These are phyloP conservation scores for Poteriospumella lacustris DNA, from an alignment of 108 stramenopile species.

Conservation along the genomic window DNA sequence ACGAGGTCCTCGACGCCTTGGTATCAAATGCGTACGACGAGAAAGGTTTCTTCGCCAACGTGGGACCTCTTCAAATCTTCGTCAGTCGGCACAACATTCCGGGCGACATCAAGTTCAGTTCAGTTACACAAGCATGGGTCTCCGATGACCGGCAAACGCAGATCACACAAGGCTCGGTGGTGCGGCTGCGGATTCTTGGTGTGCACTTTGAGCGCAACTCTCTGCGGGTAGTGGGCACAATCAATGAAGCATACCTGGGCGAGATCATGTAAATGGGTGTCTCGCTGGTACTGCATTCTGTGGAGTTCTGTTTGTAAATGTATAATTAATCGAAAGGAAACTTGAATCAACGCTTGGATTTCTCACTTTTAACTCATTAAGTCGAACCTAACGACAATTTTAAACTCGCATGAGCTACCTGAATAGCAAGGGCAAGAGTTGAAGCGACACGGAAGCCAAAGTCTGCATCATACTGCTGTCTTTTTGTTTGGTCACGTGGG, in stretches of 20 bases:
- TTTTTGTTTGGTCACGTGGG: no score
- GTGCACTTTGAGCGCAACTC: slow-evolving; percentile 80
- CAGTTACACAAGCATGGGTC: slow-evolving; percentile 81
- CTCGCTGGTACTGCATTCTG: no score
- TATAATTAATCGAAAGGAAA: no score
- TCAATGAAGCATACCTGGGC: slow-evolving; percentile 90
- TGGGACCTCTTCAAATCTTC: slow-evolving; percentile 80
- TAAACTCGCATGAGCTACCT: no score
- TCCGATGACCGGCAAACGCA: slow-evolving; percentile 86
- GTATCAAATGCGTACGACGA: slow-evolving; percentile 73
- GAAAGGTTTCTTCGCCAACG: slow-evolving; percentile 81
- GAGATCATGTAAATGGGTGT: no score
- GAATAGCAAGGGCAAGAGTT: no score
- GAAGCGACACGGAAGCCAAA: no score
- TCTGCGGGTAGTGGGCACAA: slow-evolving; percentile 84
- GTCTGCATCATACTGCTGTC: no score
- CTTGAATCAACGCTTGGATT: no score
- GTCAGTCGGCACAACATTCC: slow-evolving; percentile 88
- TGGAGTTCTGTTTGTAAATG: no score
- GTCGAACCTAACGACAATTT: no score
- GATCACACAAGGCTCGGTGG: slow-evolving; percentile 75
- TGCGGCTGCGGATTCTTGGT: slow-evolving; percentile 80
- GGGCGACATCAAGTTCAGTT: slow-evolving; percentile 80
- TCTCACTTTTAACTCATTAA: no score
- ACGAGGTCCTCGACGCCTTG: slow-evolving; percentile 85